Evolutionary conservation across 768 basidiomycete species (phyloP).

Genomic region (Cytidiella melzeri): DNA sequence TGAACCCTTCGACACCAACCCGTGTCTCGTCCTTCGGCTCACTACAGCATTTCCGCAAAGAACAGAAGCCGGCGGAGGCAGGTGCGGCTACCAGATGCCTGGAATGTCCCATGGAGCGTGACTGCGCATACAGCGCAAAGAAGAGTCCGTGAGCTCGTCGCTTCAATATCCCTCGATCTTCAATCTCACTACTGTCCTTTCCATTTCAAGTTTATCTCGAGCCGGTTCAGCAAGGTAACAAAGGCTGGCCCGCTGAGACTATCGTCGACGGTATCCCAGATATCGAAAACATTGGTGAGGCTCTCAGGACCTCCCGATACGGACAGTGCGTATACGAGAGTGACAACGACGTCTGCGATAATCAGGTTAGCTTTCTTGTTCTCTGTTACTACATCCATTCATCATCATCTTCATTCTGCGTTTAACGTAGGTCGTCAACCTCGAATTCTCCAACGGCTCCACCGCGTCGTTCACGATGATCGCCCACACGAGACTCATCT

Average conservation of each 20-base stretch:
- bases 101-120: constrained; percentile 64
- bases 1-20: constrained; percentile 55
- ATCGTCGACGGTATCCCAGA: constrained; percentile 81
- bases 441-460: constrained; percentile 76
- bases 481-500: constrained; percentile 73
- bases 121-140: constrained; percentile 86
- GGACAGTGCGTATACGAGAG: constrained; percentile 83
- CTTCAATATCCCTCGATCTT: not conserved
- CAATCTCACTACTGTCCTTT: constrained; percentile 8
- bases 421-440: constrained; percentile 60
- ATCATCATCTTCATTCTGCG: not conserved
- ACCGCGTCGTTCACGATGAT: constrained; percentile 90
- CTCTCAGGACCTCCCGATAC: constrained; percentile 65
- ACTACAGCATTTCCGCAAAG: constrained; percentile 73
- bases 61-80: constrained; percentile 62
- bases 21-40: constrained; percentile 86
- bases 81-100: constrained; percentile 67
- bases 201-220: constrained; percentile 90
- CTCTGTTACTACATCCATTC: not conserved
- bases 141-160: constrained; percentile 50
- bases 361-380: constrained; percentile 43
- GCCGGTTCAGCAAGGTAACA: constrained; percentile 49
- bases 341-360: constrained; percentile 82
- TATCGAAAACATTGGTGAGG: constrained; percentile 77
- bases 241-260: constrained; percentile 58